phyloP scores from a whole-genome alignment of 169 alveolate species.

The Eimeria brunetti region DNA sequence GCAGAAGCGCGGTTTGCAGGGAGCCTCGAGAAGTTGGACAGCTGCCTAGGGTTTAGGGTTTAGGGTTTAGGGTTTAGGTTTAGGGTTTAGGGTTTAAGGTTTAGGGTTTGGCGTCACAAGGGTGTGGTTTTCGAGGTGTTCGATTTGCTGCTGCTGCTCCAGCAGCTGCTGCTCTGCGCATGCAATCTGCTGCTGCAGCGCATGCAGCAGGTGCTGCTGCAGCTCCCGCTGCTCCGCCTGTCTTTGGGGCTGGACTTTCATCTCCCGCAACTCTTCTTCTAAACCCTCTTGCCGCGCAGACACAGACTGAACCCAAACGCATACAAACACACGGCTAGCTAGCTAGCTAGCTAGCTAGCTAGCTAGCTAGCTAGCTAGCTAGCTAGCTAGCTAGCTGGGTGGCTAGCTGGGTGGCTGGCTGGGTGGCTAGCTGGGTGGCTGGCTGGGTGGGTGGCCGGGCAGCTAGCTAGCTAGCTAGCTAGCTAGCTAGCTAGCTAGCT shows the following conservation, averaged over 20 bases:
- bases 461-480: not conserved
- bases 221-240: constrained; percentile 3
- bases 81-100: constrained; percentile 11
- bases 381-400: too few relatives aligned
- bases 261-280: not conserved
- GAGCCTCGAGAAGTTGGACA: not conserved
- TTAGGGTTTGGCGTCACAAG: not conserved
- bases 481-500: not conserved
- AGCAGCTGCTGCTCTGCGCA: not conserved
- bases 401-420: not conserved
- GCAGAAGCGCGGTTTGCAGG: not conserved
- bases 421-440: not conserved
- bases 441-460: not conserved
- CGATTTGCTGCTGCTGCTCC: constrained; percentile 17
- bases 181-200: not conserved
- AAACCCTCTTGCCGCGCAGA: not conserved
- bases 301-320: not conserved
- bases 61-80: constrained; percentile 46
- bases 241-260: not conserved
- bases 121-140: not conserved
- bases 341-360: too few relatives aligned
- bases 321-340: not conserved
- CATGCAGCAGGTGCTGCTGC: not conserved
- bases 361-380: too few relatives aligned
- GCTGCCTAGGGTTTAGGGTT: constrained; percentile 94